phyloP scores from a whole-genome alignment of 768 basidiomycete species.

The Boletus subparvulus region DNA sequence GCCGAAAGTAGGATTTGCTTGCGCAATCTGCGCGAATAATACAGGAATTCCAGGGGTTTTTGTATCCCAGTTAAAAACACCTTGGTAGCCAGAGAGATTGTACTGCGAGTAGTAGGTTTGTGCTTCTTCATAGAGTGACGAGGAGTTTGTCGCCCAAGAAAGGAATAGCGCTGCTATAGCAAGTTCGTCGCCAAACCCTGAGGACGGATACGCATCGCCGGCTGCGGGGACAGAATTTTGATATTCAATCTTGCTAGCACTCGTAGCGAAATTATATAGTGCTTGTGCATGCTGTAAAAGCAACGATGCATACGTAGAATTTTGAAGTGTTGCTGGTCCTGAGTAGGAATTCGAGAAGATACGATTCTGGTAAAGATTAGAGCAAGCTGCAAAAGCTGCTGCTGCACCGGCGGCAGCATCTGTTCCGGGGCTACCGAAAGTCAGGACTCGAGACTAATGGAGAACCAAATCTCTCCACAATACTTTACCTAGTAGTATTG shows the following conservation, averaged over 20 bases:
- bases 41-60: slow-evolving; percentile 76
- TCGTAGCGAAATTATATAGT: slow-evolving; percentile 75
- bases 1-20: slow-evolving; percentile 52
- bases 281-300: slow-evolving; percentile 73
- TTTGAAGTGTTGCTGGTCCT: slow-evolving; percentile 64
- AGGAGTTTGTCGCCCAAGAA: slow-evolving; percentile 65
- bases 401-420: slow-evolving; percentile 84
- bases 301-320: slow-evolving; percentile 67
- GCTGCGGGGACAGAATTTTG: slow-evolving; percentile 69
- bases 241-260: slow-evolving; percentile 61
- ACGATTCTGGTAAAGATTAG: slow-evolving; percentile 71
- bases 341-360: slow-evolving; percentile 54
- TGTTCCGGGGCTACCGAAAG: slow-evolving; percentile 64
- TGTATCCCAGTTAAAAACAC: slow-evolving; percentile 88
- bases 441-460: not conserved
- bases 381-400: slow-evolving; percentile 85
- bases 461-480: not conserved
- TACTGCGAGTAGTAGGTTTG: slow-evolving; percentile 59
- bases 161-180: slow-evolving; percentile 76
- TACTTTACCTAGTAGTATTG: slow-evolving; percentile 55
- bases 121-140: slow-evolving; percentile 60
- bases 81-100: slow-evolving; percentile 48
- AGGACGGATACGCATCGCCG: slow-evolving; percentile 66
- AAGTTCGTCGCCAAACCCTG: slow-evolving; percentile 71
- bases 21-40: slow-evolving; percentile 71